Evolutionary conservation across 441 rosid genomes (phyloP).

Genomic region (Daphne laureola): DNA sequence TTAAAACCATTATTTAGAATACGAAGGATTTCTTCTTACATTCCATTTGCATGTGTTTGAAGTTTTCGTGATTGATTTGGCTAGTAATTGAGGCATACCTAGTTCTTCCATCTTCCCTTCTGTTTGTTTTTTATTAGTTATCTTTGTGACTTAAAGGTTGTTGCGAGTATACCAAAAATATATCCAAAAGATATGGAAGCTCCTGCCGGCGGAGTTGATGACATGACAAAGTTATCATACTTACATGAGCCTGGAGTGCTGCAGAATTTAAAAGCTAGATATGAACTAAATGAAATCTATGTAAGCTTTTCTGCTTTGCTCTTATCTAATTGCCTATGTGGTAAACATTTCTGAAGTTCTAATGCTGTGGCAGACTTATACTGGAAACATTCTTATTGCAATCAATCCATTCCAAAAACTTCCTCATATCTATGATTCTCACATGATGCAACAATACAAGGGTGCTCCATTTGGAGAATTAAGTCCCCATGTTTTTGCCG

Average conservation of each 20-base stretch:
- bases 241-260: slow-evolving; percentile 97
- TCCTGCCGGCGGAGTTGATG: slow-evolving; percentile 98
- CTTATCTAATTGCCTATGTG: neutral
- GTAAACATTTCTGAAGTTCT: slow-evolving; percentile 17
- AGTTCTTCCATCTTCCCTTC: too few relatives aligned
- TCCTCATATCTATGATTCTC: slow-evolving; percentile 77
- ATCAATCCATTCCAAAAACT: slow-evolving; percentile 91
- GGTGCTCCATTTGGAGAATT: slow-evolving; percentile 90
- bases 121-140: slow-evolving; percentile 6
- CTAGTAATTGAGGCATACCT: too few relatives aligned
- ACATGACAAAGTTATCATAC: slow-evolving; percentile 96
- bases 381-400: slow-evolving; percentile 84
- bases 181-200: slow-evolving; percentile 94
- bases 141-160: slow-evolving; percentile 35
- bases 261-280: slow-evolving; percentile 75
- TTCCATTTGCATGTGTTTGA: too few relatives aligned
- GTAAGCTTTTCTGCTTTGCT: slow-evolving; percentile 35
- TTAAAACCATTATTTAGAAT: too few relatives aligned
- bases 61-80: too few relatives aligned
- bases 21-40: too few relatives aligned
- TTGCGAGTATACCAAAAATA: slow-evolving; percentile 57
- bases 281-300: slow-evolving; percentile 91
- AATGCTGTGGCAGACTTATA: slow-evolving; percentile 52
- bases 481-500: slow-evolving; percentile 81
- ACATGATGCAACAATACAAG: slow-evolving; percentile 94